These are phyloP conservation scores for Amborella trichopoda DNA, from an alignment of 164 flowering plant genomes.

Conservation along the genomic window DNA sequence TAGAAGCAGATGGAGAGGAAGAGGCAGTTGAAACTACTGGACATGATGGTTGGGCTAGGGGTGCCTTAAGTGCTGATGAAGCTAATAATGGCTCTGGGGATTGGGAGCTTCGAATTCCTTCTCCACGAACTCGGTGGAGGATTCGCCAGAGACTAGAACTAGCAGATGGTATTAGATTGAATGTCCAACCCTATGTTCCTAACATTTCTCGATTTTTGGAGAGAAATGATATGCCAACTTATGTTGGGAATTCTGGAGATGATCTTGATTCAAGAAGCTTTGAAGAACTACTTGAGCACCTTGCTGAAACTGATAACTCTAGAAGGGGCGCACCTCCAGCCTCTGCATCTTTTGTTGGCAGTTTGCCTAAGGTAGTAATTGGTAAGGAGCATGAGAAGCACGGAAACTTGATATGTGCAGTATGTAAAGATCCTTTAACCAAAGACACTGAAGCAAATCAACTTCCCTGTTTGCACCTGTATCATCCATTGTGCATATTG, in stretches of 20 bases:
- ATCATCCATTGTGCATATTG: constrained; percentile 71
- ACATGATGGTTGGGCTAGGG: constrained; percentile 11
- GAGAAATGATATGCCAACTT: constrained; percentile 14
- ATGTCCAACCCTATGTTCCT: constrained; percentile 8
- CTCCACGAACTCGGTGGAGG: constrained; percentile 18
- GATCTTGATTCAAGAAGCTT: constrained; percentile 47
- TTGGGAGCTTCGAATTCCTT: constrained; percentile 11
- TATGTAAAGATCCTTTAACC: constrained; percentile 63
- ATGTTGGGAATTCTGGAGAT: constrained; percentile 28
- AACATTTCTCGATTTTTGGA: constrained; percentile 20
- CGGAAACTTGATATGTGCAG: constrained; percentile 50
- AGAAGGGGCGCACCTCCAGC: constrained; percentile 89
- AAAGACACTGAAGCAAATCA: constrained; percentile 48
- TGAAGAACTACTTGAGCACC: constrained; percentile 47
- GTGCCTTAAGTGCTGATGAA: constrained; percentile 13
- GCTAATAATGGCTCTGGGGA: constrained; percentile 7
- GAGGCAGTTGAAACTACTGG: constrained; percentile 13
- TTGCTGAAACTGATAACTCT: constrained; percentile 37
- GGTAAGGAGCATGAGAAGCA: constrained; percentile 35
- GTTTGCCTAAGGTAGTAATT: constrained; percentile 40
- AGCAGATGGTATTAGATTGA: too few species aligned
- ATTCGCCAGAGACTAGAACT: constrained; percentile 20
- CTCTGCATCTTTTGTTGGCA: constrained; percentile 44
- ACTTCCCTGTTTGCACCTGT: constrained; percentile 79
- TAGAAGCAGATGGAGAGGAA: constrained; percentile 28